Evolutionary conservation across 1,284 basidiomycete genomes (phyloP).

Genomic region (Cerrena zonata): DNA sequence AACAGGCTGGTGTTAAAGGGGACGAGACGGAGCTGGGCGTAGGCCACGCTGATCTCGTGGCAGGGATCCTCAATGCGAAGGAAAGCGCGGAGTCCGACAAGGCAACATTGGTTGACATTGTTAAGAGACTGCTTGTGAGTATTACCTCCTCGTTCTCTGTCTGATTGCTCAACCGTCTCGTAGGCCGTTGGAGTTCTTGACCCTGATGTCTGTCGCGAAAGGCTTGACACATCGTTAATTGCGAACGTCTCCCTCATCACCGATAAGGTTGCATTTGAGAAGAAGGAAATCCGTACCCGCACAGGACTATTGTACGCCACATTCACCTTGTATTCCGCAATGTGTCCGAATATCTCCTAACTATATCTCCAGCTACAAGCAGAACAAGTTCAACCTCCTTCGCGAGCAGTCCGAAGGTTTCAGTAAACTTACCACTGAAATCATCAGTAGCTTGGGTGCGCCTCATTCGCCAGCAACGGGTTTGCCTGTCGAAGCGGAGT

Average conservation of each 20-base stretch:
- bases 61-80: slow-evolving; percentile 41
- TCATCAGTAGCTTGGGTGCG: slow-evolving; percentile 75
- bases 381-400: slow-evolving; percentile 96
- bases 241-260: slow-evolving; percentile 57
- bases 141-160: slow-evolving; percentile 9
- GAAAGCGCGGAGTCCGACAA: slow-evolving; percentile 57
- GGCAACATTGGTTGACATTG: slow-evolving; percentile 48
- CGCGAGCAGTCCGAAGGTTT: slow-evolving; percentile 98
- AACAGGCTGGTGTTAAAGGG: slow-evolving; percentile 23
- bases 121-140: slow-evolving; percentile 64
- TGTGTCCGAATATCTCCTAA: neutral
- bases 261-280: slow-evolving; percentile 57
- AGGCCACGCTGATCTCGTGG: slow-evolving; percentile 22
- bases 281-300: slow-evolving; percentile 71
- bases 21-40: slow-evolving; percentile 16
- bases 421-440: slow-evolving; percentile 82
- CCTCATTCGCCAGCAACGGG: slow-evolving; percentile 60
- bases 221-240: slow-evolving; percentile 61
- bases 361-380: slow-evolving; percentile 86
- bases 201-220: slow-evolving; percentile 58
- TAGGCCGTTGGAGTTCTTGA: slow-evolving; percentile 54
- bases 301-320: slow-evolving; percentile 72
- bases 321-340: neutral
- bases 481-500: slow-evolving; percentile 52
- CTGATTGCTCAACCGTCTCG: neutral